Conservation (phyloP, 2,329 filamentous ascomycete genomes). For the Tetracladium maxilliforme region DNA sequence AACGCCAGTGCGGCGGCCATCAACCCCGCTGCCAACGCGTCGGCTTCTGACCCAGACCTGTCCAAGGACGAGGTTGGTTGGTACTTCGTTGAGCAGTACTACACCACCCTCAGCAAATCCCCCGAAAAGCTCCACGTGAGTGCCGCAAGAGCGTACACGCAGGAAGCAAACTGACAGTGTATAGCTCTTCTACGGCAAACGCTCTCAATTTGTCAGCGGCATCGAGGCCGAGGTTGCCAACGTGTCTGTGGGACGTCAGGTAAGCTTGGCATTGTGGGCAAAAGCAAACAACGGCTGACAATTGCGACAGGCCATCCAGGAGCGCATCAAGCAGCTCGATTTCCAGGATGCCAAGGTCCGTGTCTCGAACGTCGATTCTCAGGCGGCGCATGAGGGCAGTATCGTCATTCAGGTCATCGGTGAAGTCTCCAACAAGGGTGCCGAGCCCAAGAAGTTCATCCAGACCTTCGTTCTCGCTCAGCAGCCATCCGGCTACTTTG, state of each 20-base stretch:
- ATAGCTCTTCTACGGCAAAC: constrained; percentile 88
- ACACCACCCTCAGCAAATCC: constrained; percentile 88
- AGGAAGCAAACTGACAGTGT: constrained; percentile 6
- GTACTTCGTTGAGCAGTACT: constrained; percentile 99
- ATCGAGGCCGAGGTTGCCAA: constrained; percentile 78
- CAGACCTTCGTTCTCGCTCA: constrained; percentile 92
- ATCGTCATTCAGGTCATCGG: constrained; percentile 98
- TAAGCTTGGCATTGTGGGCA: constrained; percentile 27
- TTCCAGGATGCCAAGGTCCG: constrained; percentile 98
- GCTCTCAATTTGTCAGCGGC: constrained; percentile 87
- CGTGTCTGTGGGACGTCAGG: constrained; percentile 77
- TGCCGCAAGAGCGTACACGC: constrained; percentile 5
- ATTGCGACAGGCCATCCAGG: constrained; percentile 62
- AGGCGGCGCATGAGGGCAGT: constrained; percentile 79
- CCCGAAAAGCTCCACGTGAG: constrained; percentile 81
- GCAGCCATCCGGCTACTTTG: constrained; percentile 94
- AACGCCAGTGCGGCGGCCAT: constrained; percentile 13
- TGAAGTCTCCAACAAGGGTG: constrained; percentile 88
- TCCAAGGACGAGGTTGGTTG: constrained; percentile 93
- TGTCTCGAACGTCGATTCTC: constrained; percentile 93
- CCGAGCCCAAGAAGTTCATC: constrained; percentile 86
- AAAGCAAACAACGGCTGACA: constrained; percentile 4
- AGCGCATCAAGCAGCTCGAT: constrained; percentile 83
- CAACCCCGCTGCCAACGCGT: constrained; percentile 8
- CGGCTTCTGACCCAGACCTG: constrained; percentile 28